Evolutionary conservation across 2,329 filamentous ascomycete genomes (phyloP), one percentile per base, ranked within the genome.

Genomic region (Nigrospora osmanthi): DNA sequence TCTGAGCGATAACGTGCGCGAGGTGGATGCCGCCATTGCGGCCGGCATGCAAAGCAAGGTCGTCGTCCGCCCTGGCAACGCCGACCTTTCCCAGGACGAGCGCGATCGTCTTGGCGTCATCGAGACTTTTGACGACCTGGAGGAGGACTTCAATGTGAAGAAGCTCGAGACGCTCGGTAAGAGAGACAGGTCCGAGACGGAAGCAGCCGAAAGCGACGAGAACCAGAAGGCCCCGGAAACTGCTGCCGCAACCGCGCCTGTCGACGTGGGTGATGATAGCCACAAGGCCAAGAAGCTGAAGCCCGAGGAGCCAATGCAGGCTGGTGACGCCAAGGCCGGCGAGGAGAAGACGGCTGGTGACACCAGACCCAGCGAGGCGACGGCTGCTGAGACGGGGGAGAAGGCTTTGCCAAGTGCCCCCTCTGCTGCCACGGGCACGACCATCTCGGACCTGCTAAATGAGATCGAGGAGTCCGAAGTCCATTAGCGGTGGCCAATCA

Each of bases 1-100:
- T 61, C 67, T 91, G 49, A 91, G 85, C 57, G 87, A 93, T 66
- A 89, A 89, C 58, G 73, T 87, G 38, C 78, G 76, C 58, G 82
- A 86, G 64, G 80, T 85, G 33, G 70, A 75, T 42, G 81, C 82
- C 40, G 82, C 82, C 36, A 70, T 71, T 49, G 66, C 64, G 46
- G 77, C 80, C 11, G 81, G 81, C n/a, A 80, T 86, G 76, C 70
- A 73, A 55, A 76, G 77, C 55, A 65, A 77, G 43, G 71, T 83
- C 4, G 78, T 85, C 45, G 66, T 75, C 45, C 75, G 87, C 45
- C 82, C 84, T 14, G 87, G 86, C 12, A 93, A 93, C 64, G 75
- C 78, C 34, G 72, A 72, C 30, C 65, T 90, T 50, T 68, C 74
- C 11, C 63, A 66, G 16, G 70, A 72, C 23, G 70, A 80, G 43